A percentile compares a stretch with the other conserved stretches of the same genome.
Evolutionary conservation across 176 grass and related monocot species (phyloP).

Genomic region (bread wheat (Triticum aestivum)): IWGSC_CS_RefSeq_v2.1 NC_057800.1:620916513-620917012

Average conservation of each 20-base stretch:
- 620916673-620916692: constrained; percentile 77
- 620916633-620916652: constrained; percentile 58
- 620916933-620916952: constrained; percentile 49
- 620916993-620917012: constrained; percentile 40
- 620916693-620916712: constrained; percentile 74
- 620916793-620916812: constrained; percentile 65
- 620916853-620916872: constrained; percentile 49
- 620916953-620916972: background rate
- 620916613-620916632: constrained; percentile 88
- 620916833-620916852: constrained; percentile 63
- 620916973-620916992: constrained; percentile 22
- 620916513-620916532: background rate
- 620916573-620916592: background rate
- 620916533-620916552: background rate
- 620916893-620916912: constrained; percentile 66
- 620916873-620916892: constrained; percentile 55
- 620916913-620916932: constrained; percentile 67
- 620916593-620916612: constrained; percentile 74
- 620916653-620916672: constrained; percentile 66
- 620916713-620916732: constrained; percentile 48
- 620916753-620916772: constrained; percentile 86
- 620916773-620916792: constrained; percentile 60
- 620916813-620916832: constrained; percentile 73
- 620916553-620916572: constrained; percentile 6
- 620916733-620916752: constrained; percentile 31